phyloP scores from a whole-genome alignment of 108 stramenopile genomes.

The Schizochytrium sp. region DNA sequence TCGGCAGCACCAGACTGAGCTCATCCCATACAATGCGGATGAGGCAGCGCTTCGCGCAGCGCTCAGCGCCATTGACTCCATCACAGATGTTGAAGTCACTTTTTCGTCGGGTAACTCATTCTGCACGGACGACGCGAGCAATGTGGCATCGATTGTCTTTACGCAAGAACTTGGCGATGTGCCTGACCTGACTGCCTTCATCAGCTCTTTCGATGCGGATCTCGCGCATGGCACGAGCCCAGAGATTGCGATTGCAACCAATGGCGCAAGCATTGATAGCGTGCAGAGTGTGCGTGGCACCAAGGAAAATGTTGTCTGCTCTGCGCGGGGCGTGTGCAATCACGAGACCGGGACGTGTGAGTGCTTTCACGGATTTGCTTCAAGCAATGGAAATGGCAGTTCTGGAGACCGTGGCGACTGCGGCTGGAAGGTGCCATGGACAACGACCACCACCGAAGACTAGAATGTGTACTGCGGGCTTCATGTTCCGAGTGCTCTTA shows the following conservation, averaged over 20 bases:
- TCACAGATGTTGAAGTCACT: not conserved
- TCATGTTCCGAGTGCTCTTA: not conserved
- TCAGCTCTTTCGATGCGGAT: not conserved
- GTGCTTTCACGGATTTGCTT: conserved; percentile 21
- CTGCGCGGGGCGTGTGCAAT: conserved; percentile 16
- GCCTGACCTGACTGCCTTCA: not conserved
- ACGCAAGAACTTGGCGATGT: conserved; percentile 17
- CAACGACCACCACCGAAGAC: not conserved
- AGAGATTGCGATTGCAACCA: not conserved
- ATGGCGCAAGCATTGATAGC: not conserved
- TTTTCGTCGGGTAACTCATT: not conserved
- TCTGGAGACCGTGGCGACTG: conserved; percentile 51
- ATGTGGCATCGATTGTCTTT: not conserved
- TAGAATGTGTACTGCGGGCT: not conserved
- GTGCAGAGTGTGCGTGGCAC: not conserved
- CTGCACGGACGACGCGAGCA: not conserved
- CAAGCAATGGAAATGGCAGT: conserved; percentile 32
- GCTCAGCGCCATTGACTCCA: conserved; percentile 26
- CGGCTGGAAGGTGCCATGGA: conserved; percentile 28
- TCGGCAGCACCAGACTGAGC: conserved; percentile 12
- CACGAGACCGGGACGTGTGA: conserved; percentile 11
- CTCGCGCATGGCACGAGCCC: not conserved
- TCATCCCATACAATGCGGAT: conserved; percentile 21
- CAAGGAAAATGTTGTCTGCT: conserved; percentile 17
- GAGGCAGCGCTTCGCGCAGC: conserved; percentile 23